These are phyloP conservation scores for Didymella glomerata DNA, from an alignment of 2,329 filamentous ascomycete genomes.

Conservation along the genomic window DNA sequence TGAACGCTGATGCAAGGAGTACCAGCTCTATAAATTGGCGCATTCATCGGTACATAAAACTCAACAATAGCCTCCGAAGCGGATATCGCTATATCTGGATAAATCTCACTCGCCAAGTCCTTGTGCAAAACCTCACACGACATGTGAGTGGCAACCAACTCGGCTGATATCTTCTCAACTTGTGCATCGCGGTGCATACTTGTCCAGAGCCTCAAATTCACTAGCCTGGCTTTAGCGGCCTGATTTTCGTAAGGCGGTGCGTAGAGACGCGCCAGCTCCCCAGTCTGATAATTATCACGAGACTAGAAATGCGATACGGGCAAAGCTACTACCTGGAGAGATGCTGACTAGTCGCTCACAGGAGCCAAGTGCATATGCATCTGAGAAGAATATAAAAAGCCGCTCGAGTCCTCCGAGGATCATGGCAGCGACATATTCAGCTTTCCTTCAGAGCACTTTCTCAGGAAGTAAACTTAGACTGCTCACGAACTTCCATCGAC, in stretches of 20 bases:
- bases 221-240: background rate
- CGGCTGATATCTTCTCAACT: background rate
- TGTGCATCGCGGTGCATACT: background rate
- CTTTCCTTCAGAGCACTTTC: background rate
- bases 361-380: background rate
- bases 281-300: too few relatives aligned
- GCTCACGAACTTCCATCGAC: background rate
- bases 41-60: too few relatives aligned
- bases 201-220: background rate
- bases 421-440: background rate
- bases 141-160: background rate
- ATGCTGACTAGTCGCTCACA: too few relatives aligned
- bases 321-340: too few relatives aligned
- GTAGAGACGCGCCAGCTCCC: too few relatives aligned
- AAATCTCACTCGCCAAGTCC: background rate
- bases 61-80: too few relatives aligned
- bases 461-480: too few relatives aligned
- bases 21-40: too few relatives aligned
- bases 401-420: background rate
- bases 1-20: too few relatives aligned
- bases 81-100: background rate
- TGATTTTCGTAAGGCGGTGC: too few relatives aligned
- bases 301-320: too few relatives aligned
- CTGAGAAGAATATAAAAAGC: background rate
- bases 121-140: background rate